phyloP scores from a whole-genome alignment of 2,329 filamentous ascomycete species.

The Dactylonectria macrodidyma region DNA sequence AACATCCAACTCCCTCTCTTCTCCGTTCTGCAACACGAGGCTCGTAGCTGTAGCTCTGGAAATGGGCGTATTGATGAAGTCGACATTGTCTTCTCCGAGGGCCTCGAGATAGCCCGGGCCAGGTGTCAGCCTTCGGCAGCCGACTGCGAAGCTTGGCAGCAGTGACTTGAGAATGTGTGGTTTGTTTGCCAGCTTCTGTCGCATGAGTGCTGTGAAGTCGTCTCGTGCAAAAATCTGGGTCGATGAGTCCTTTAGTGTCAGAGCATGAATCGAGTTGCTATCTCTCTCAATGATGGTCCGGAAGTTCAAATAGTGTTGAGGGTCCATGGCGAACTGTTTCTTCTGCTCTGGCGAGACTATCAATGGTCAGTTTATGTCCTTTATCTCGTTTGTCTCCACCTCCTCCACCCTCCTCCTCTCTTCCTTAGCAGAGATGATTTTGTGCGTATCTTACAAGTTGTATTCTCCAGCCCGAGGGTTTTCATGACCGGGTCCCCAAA shows the following conservation, averaged over 20 bases:
- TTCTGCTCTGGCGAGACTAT: constrained; percentile 3
- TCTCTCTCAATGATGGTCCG: not conserved
- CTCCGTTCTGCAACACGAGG: not conserved
- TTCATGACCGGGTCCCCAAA: constrained; percentile 8
- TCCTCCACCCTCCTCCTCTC: not conserved
- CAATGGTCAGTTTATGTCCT: not conserved
- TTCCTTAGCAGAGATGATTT: no score
- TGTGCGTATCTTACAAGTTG: not conserved
- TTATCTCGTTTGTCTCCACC: not conserved
- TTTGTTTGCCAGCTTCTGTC: constrained; percentile 1
- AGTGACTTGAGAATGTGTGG: constrained; percentile 8
- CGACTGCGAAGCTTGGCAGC: constrained; percentile 9
- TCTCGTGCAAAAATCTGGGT: not conserved
- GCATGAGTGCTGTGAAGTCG: constrained; percentile 7
- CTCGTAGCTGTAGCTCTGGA: not conserved
- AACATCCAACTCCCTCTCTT: constrained; percentile 1
- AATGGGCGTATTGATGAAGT: constrained; percentile 11
- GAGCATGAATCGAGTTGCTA: not conserved
- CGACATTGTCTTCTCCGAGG: constrained; percentile 21
- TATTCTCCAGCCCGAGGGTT: not conserved
- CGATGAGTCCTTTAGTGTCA: not conserved
- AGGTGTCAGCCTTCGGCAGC: constrained; percentile 17
- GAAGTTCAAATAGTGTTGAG: constrained; percentile 2
- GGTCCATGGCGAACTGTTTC: not conserved
- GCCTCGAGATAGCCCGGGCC: constrained; percentile 27